Conservation (phyloP, 1,139 yeast genomes). For the Pichia sp. region DNA sequence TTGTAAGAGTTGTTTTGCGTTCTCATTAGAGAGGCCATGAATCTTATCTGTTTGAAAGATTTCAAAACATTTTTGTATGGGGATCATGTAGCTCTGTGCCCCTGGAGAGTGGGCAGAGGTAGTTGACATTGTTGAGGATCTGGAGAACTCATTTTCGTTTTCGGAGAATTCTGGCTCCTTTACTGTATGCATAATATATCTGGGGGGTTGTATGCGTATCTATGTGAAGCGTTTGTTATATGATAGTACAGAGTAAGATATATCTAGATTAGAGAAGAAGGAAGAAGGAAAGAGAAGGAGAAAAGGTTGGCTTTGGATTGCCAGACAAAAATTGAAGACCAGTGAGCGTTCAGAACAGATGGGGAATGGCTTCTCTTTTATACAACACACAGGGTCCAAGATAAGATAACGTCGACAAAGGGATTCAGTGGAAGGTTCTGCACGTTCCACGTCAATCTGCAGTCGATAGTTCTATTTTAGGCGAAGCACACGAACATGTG, state of each 20-base stretch:
- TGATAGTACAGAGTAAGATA: background rate
- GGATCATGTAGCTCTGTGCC: slow-evolving; percentile 28
- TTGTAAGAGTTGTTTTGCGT: slow-evolving; percentile 30
- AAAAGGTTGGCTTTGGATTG: background rate
- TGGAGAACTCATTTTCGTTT: slow-evolving; percentile 10
- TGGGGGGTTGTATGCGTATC: background rate
- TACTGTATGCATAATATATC: slow-evolving; percentile 2
- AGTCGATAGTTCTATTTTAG: too few species aligned
- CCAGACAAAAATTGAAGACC: background rate
- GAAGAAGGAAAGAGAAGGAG: background rate
- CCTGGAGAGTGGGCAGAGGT: slow-evolving; percentile 4
- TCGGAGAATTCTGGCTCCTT: slow-evolving; percentile 9
- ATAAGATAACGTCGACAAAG: background rate
- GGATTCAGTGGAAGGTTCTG: too few species aligned
- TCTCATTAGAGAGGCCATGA: slow-evolving; percentile 40
- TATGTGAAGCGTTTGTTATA: background rate
- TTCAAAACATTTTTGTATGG: slow-evolving; percentile 31
- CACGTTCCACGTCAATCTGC: too few species aligned
- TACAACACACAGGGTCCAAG: background rate
- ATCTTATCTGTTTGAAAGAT: slow-evolving; percentile 34
- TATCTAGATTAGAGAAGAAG: background rate
- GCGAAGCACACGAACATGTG: too few species aligned
- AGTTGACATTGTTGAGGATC: slow-evolving; percentile 8
- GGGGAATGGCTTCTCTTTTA: background rate
- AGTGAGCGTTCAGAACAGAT: too few species aligned